Evolutionary conservation across 2,329 filamentous ascomycete genomes (phyloP).

Genomic region (Monascus ruber): DNA sequence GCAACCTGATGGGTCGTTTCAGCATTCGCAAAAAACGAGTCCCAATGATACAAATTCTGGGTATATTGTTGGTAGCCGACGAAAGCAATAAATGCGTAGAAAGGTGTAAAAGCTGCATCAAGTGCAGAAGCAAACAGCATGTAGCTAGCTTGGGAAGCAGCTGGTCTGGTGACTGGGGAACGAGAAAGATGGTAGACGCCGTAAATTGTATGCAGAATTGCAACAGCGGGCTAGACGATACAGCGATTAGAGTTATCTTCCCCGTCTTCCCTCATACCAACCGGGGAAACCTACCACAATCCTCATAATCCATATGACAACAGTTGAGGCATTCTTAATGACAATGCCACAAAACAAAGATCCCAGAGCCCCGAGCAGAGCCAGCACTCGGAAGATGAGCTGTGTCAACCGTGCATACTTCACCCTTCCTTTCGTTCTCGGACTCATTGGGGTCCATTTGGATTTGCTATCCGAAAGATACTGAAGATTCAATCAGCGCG

Average conservation of each 20-base stretch:
- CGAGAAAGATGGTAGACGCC: constrained; percentile 69
- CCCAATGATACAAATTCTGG: constrained; percentile 45
- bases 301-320: constrained; percentile 63
- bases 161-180: constrained; percentile 57
- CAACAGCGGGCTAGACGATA: constrained; percentile 56
- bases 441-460: constrained; percentile 55
- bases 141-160: constrained; percentile 76
- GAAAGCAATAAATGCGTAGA: constrained; percentile 50
- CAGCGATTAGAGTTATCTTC: background rate
- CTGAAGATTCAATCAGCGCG: constrained; percentile 10
- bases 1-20: constrained; percentile 49
- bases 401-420: constrained; percentile 59
- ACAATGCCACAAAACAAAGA: constrained; percentile 66
- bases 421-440: constrained; percentile 58
- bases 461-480: constrained; percentile 50
- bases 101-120: constrained; percentile 56
- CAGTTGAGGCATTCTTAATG: constrained; percentile 53
- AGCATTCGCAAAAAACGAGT: constrained; percentile 52
- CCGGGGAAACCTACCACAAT: constrained; percentile 50
- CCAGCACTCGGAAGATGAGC: constrained; percentile 53
- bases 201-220: constrained; percentile 61
- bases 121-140: constrained; percentile 69
- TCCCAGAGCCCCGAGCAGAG: constrained; percentile 59
- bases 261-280: background rate
- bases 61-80: constrained; percentile 43